Evolutionary conservation across 768 basidiomycete genomes (phyloP), one percentile per base, ranked within the genome.

Genomic region (Coprinopsis marcescibilis): DNA sequence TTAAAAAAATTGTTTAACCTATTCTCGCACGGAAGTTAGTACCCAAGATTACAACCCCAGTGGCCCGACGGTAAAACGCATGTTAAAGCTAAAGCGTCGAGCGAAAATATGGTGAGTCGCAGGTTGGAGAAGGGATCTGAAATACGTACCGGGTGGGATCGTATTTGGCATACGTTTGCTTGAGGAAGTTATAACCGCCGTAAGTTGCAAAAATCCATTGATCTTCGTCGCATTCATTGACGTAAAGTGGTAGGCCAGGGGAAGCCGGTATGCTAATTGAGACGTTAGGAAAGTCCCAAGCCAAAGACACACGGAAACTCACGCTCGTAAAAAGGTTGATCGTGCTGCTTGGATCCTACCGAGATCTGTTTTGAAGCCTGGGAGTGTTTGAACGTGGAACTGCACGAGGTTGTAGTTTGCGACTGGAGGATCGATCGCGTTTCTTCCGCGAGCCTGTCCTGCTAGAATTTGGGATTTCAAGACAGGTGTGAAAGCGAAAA

Each of bases 71-170:
- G 41, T 48, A n/a, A 42, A 48, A 8, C 47, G 47, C 29, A 48
- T 25, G 15, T 48, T 48, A 15, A 48, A 32, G 10, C 47, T 48
- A 15, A 24, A 4, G 15, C 7, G 30, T 11, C 13, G 29, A 25
- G n/a, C 24, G 14, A 32, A 2, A 23, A 11, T n/a, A 27, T 23
- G 10, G 10, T 15, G 24, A 6, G 20, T 15, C 5, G 2, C 19
- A 19, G 3, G 3, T 21, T 45, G 27, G 15, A 15, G 15, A 1
- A 12, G 15, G n/a, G 26, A 2, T 4, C 61, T 46, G n/a, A n/a
- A n/a, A n/a, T n/a, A n/a, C n/a, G n/a, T 45, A 69, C 71, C 69
- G 54, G 3, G 59, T 65, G 21, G 71, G 71, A 52, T 74, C 72
- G 45, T 74, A 74, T 51, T 72, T 74, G 7, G 57, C 56, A 49